These are phyloP conservation scores for Aethionema arabicum DNA, from an alignment of 345 rosid species.

Conservation along the genomic window DNA sequence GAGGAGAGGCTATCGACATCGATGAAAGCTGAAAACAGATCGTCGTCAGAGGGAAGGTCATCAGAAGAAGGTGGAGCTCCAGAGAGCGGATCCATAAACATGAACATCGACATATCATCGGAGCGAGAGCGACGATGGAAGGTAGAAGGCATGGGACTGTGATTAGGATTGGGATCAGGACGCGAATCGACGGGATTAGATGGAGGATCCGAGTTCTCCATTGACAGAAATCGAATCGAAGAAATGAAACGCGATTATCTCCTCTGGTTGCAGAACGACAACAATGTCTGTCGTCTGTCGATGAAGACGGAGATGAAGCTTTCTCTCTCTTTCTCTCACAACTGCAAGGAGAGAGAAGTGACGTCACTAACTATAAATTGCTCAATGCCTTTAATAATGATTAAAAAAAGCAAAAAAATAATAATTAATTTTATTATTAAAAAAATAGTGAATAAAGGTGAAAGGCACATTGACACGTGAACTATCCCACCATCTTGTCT, in stretches of 20 bases:
- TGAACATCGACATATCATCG: constrained; percentile 49
- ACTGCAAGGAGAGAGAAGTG: constrained; percentile 36
- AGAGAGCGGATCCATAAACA: constrained; percentile 51
- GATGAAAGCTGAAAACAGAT: constrained; percentile 62
- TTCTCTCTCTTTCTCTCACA: constrained; percentile 26
- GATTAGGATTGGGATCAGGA: constrained; percentile 15
- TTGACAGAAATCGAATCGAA: not conserved
- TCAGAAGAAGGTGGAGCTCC: constrained; percentile 44
- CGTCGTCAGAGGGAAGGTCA: constrained; percentile 58
- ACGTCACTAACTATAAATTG: constrained; percentile 30
- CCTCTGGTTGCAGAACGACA: constrained; percentile 9
- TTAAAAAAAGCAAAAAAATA: not conserved
- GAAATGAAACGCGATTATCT: constrained; percentile 4
- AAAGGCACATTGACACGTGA: constrained; percentile 42
- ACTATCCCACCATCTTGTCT: constrained; percentile 37
- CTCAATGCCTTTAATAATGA: not conserved
- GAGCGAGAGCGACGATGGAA: constrained; percentile 65
- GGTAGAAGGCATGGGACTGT: constrained; percentile 15
- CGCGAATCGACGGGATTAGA: constrained; percentile 4
- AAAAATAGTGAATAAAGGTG: constrained; percentile 17
- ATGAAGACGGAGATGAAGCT: constrained; percentile 23
- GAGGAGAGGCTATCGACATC: constrained; percentile 48
- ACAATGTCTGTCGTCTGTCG: constrained; percentile 11
- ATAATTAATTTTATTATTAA: not conserved
- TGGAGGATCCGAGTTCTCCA: constrained; percentile 32